phyloP scores from a whole-genome alignment of 2,329 filamentous ascomycete genomes.

The Penicillium palitans region DNA sequence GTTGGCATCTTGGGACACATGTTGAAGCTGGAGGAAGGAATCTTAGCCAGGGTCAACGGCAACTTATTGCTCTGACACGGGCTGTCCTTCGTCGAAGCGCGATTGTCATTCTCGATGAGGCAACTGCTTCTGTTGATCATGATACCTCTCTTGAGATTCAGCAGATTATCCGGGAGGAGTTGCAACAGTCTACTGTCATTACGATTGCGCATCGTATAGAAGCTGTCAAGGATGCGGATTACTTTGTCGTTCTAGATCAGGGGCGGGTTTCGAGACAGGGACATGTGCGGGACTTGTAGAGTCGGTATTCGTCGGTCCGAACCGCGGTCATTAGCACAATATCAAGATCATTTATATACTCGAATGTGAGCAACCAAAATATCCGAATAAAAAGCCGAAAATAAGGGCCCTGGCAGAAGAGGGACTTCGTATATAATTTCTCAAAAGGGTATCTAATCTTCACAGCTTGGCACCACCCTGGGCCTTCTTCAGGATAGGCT shows the following conservation, averaged over 20 bases:
- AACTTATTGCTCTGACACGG: constrained; percentile 64
- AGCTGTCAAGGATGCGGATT: constrained; percentile 61
- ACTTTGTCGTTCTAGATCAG: constrained; percentile 55
- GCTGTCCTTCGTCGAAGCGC: constrained; percentile 62
- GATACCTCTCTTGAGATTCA: constrained; percentile 56
- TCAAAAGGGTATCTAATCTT: constrained; percentile 49
- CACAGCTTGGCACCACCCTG: constrained; percentile 77
- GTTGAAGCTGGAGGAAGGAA: constrained; percentile 64
- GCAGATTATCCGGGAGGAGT: constrained; percentile 38
- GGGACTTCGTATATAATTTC: constrained; percentile 8
- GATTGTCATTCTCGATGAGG: constrained; percentile 66
- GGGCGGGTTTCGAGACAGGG: constrained; percentile 46
- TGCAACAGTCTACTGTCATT: constrained; percentile 56
- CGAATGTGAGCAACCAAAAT: not conserved
- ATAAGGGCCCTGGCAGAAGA: not conserved
- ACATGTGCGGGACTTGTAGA: constrained; percentile 28
- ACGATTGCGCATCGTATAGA: constrained; percentile 66
- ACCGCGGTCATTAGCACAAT: not conserved
- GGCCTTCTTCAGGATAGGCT: constrained; percentile 87
- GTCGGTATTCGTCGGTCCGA: not conserved
- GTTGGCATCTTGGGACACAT: constrained; percentile 57
- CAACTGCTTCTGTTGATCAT: constrained; percentile 64
- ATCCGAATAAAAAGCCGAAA: not conserved
- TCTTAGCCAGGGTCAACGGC: constrained; percentile 64
- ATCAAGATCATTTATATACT: not conserved